Base-by-base conservation (phyloP, 2,329 filamentous ascomycete species). In the Dactylellina sp. region DNA sequence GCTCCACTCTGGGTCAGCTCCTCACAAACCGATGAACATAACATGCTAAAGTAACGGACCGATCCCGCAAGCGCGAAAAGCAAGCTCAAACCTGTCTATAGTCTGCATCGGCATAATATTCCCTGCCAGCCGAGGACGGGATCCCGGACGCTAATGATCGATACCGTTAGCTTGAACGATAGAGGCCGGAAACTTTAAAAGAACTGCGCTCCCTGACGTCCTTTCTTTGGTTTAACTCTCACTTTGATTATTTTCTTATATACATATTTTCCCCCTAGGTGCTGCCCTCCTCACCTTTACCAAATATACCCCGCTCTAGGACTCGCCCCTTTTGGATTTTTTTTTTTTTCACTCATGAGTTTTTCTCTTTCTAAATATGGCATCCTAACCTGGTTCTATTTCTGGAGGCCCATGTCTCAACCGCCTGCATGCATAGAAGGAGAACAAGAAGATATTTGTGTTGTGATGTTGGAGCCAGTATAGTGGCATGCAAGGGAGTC, bases 31-130 rank as follows among this genome's bases (percentile, higher is more conserved):
- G 4, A 5, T 32, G 28, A 5, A 50, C 46, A 55, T 40, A 12
- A 22, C 35, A 52, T 52, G 65, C 60, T 50, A 24, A 46, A 52
- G 47, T 57, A 50, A 46, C 68, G 68, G 68, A 72, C 68, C 68
- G 68, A 65, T 72, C 68, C 68, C 60, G 68, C 60, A 72, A 64
- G 59, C 66, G 57, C 57, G 35, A 63, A 53, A 62, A 63, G 50
- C 22, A 39, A 16, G 12, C 20, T 22, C 22, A 14, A 65, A 50
- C 46, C 35, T 20, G 16, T 44, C 28, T 49, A 49, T 44, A 35
- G 14, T 47, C 35, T 60, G 46, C 53, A 60, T 60, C 63, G 53
- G 53, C 42, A 57, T 28, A 35, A 25, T 42, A 20, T 37, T 57
- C 50, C 59, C 46, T 63, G 44, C 52, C 12, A 37, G 59, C 64